phyloP scores from a whole-genome alignment of 106 monocot genomes.

The Phalaenopsis aphrodite region DNA sequence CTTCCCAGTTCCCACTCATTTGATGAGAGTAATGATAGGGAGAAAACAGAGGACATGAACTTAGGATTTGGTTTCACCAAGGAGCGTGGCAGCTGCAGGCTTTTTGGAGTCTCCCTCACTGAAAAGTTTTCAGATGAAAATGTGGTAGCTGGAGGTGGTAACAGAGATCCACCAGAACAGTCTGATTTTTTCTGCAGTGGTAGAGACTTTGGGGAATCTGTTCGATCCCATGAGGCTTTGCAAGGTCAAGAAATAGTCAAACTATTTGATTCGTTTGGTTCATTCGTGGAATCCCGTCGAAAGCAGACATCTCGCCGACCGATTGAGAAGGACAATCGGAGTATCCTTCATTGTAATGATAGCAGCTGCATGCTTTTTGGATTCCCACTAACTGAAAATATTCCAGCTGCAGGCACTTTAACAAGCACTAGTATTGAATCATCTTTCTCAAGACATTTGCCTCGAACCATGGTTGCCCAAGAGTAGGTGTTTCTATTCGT shows the following conservation, averaged over 20 bases:
- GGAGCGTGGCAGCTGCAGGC: too few species aligned
- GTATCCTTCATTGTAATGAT: background rate
- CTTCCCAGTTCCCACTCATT: background rate
- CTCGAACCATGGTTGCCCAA: constrained; percentile 22
- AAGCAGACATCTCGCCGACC: background rate
- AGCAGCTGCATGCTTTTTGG: constrained; percentile 78
- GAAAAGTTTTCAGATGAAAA: too few species aligned
- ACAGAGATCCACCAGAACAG: constrained; percentile 28
- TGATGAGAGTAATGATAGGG: constrained; percentile 1
- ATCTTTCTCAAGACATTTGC: constrained; percentile 9
- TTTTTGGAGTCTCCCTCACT: too few species aligned
- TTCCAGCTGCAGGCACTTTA: constrained; percentile 4
- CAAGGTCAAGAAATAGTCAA: constrained; percentile 94
- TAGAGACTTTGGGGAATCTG: constrained; percentile 62
- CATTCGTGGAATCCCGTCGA: constrained; percentile 5
- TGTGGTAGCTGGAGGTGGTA: constrained; percentile 6
- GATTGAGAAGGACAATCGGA: constrained; percentile 6
- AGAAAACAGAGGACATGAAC: constrained; percentile 8
- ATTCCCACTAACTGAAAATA: constrained; percentile 60
- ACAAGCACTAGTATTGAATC: too few species aligned
- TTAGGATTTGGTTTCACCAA: background rate
- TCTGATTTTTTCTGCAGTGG: constrained; percentile 22
- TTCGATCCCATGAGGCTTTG: constrained; percentile 90
- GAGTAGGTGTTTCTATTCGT: constrained; percentile 8
- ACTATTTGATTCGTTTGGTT: constrained; percentile 11